These are phyloP conservation scores for Botryotinia globosa DNA, from an alignment of 2,329 filamentous ascomycete species.

Conservation along the genomic window DNA sequence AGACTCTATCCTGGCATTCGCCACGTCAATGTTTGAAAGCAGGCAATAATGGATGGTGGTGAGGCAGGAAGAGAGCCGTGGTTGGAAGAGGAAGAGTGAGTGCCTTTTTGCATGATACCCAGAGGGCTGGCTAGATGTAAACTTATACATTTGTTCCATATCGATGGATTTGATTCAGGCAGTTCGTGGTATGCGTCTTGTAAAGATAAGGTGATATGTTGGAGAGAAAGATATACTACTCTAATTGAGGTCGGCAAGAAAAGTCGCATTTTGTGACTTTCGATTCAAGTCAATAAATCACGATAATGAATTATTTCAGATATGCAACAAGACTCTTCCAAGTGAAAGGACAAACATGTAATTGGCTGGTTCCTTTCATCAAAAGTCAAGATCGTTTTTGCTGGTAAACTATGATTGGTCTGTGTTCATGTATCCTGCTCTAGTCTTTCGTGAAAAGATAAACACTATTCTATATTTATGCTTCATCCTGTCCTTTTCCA, in stretches of 20 bases:
- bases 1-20: conserved; percentile 10
- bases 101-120: conserved; percentile 22
- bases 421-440: background rate
- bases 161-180: conserved; percentile 17
- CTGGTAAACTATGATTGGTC: conserved; percentile 1
- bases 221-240: background rate
- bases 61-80: background rate
- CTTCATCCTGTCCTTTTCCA: background rate
- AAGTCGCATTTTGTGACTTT: background rate
- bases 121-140: conserved; percentile 20
- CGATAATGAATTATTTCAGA: conserved; percentile 11
- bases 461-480: background rate
- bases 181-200: background rate
- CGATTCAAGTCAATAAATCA: background rate
- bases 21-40: background rate
- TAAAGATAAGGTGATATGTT: conserved; percentile 8
- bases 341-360: background rate
- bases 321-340: conserved; percentile 8
- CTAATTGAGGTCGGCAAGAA: background rate
- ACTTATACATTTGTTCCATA: conserved; percentile 21
- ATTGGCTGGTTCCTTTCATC: conserved; percentile 3
- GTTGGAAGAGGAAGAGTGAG: background rate
- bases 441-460: conserved; percentile 22
- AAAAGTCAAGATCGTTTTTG: conserved; percentile 1
- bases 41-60: background rate